Evolutionary conservation across 2,329 filamentous ascomycete species (phyloP).

Genomic region (Gaeumannomyces sp.): DNA sequence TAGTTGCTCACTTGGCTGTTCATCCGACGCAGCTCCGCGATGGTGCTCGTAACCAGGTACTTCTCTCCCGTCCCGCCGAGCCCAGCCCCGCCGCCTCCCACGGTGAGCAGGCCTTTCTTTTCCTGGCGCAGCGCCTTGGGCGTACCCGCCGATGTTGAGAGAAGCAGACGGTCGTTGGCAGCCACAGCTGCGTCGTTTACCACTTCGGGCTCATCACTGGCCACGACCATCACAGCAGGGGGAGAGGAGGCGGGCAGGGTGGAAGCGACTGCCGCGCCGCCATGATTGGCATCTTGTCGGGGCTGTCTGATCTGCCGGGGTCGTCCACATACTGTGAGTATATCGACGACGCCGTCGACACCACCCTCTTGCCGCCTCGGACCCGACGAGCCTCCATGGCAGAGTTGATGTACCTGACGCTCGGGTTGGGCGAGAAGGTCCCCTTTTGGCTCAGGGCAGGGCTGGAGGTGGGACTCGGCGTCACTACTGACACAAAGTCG

Average conservation of each 20-base stretch:
- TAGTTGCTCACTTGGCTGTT: constrained; percentile 41
- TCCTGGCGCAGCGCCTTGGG: neutral
- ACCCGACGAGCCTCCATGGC: constrained; percentile 9
- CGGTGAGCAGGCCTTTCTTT: neutral
- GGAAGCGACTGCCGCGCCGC: neutral
- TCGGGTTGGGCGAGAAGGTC: neutral
- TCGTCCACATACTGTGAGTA: constrained; percentile 9
- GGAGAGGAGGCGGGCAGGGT: neutral
- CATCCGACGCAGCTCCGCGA: constrained; percentile 50
- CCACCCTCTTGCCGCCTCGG: constrained; percentile 2
- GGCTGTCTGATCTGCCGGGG: neutral
- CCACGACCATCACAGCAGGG: neutral
- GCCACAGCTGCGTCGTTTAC: neutral
- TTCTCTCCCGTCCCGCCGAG: neutral
- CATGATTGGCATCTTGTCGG: neutral
- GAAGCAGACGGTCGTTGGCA: neutral
- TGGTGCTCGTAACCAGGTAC: constrained; percentile 31
- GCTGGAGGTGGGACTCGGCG: constrained; percentile 7
- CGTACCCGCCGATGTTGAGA: no score
- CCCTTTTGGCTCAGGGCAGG: constrained; percentile 3
- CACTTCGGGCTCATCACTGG: neutral
- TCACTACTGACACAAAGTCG: constrained; percentile 1
- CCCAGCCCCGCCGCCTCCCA: neutral
- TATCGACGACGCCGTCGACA: constrained; percentile 8
- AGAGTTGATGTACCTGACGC: constrained; percentile 1